Base-by-base conservation (phyloP, 768 basidiomycete species). In the Paxillus rubicundulus region DNA sequence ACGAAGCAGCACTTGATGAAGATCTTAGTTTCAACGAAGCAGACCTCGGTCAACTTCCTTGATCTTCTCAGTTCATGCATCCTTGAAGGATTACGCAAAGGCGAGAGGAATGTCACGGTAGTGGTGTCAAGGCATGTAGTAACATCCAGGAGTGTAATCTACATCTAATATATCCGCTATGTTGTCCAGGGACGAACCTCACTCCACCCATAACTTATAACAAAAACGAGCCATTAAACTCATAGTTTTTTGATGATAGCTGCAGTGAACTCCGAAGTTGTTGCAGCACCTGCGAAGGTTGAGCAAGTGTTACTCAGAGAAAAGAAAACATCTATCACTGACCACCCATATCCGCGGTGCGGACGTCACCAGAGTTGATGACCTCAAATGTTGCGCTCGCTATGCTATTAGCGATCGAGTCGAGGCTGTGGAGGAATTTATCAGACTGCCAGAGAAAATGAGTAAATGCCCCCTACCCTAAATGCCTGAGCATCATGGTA, bases 341-440 rank as follows among this genome's bases (percentile, higher is more conserved):
- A 89, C 94, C 95, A 53, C 89, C 89, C 88, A 98, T 91, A 64
- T 99, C 96, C 53, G 91, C 86, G 30, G 96, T 99, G 69, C 88
- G 82, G 68, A 96, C 82, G 69, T 90, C 87, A 59, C 87, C 89
- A 52, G 82, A 82, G 67, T 89, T 86, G 64, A 98, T 90, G 59
- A 98, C 92, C 60, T 89, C 86, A 72, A 98, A 96, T 9, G 92
- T 93, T 39, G 96, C 89, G 47, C 81, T 78, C 28, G 97, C 92
- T 65, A 99, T 97, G 65, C 74, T 85, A 77, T 98, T 97, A 43
- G 97, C 97, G 61, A 96, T 86, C 57, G 84, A 72, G 71, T 98
- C 93, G 50, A 98, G 87, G 45, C 92, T 94, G 48, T 63, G 51
- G 24, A 18, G 16, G 40, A 28, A 40, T 55, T 56, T 16, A 43